Evolutionary conservation across 768 basidiomycete genomes (phyloP).

Genomic region (Phlebiopsis gigantea): DNA sequence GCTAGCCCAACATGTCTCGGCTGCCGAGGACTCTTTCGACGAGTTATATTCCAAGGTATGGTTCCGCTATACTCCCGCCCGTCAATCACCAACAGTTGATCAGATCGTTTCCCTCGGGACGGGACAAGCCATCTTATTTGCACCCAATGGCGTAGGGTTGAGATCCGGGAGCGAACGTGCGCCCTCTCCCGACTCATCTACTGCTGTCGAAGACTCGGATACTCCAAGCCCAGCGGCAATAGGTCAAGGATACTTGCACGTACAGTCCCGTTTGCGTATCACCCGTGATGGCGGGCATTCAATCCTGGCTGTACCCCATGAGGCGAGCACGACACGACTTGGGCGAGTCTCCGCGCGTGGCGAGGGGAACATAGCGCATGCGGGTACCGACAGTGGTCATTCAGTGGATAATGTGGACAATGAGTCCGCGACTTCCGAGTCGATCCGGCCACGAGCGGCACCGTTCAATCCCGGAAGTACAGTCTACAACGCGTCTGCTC

Average conservation of each 20-base stretch:
- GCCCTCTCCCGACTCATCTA: background rate
- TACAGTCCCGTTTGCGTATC: slow-evolving; percentile 57
- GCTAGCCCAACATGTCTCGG: slow-evolving; percentile 59
- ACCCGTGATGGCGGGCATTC: slow-evolving; percentile 68
- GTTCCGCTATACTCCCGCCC: slow-evolving; percentile 65
- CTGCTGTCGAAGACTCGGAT: background rate
- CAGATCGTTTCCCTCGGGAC: slow-evolving; percentile 38
- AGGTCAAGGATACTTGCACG: slow-evolving; percentile 53
- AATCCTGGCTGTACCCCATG: slow-evolving; percentile 29
- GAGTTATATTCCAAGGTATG: slow-evolving; percentile 60
- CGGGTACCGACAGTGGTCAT: no score
- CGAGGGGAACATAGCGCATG: background rate
- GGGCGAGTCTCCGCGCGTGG: background rate
- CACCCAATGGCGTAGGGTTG: slow-evolving; percentile 43
- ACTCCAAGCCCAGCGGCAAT: background rate
- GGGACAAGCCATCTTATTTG: slow-evolving; percentile 65
- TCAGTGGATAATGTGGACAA: no score
- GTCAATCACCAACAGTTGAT: slow-evolving; percentile 33
- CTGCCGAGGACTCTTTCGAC: slow-evolving; percentile 54
- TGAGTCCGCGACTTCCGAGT: no score
- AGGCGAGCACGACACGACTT: background rate
- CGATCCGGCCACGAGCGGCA: no score
- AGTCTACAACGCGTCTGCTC: no score
- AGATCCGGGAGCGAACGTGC: background rate
- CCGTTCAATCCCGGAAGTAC: no score